A percentile compares a stretch with the other conserved stretches of the same genome.
Conservation (phyloP, 176 grass and related monocot species). For the Guadua angustifolia region DNA sequence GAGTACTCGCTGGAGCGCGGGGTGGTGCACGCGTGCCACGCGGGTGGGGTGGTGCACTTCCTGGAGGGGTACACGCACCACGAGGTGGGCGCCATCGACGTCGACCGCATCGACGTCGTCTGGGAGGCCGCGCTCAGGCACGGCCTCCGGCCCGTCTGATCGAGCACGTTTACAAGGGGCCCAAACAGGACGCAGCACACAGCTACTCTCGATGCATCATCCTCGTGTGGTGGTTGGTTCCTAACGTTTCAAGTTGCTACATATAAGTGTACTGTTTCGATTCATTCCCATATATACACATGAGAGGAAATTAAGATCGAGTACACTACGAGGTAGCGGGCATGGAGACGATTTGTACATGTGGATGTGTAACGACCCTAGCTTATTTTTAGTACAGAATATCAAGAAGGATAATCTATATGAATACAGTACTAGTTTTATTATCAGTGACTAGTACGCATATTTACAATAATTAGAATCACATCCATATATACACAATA, state of each 20-base stretch:
- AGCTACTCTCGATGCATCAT: too few relatives aligned
- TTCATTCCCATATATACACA: too few relatives aligned
- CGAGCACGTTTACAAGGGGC: neutral
- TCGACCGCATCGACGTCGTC: constrained; percentile 78
- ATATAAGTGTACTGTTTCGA: neutral
- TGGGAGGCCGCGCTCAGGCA: constrained; percentile 85
- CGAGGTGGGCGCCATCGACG: constrained; percentile 88
- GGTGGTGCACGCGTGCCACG: constrained; percentile 87
- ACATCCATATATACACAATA: too few relatives aligned
- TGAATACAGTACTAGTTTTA: too few relatives aligned
- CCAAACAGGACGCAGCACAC: too few relatives aligned
- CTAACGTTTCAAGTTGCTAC: too few relatives aligned
- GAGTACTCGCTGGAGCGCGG: constrained; percentile 90
- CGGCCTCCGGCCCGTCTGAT: constrained; percentile 65
- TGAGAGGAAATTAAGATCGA: neutral
- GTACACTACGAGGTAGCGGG: neutral
- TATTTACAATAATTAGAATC: too few relatives aligned
- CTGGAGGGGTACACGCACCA: constrained; percentile 80
- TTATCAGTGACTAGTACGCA: too few relatives aligned
- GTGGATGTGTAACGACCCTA: too few relatives aligned
- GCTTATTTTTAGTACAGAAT: too few relatives aligned
- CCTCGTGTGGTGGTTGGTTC: too few relatives aligned
- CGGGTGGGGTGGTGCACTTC: constrained; percentile 79
- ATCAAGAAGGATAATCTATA: too few relatives aligned
- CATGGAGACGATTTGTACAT: neutral